phyloP scores from a whole-genome alignment of 257 asterid species.

The Nicotiana tabacum region DNA sequence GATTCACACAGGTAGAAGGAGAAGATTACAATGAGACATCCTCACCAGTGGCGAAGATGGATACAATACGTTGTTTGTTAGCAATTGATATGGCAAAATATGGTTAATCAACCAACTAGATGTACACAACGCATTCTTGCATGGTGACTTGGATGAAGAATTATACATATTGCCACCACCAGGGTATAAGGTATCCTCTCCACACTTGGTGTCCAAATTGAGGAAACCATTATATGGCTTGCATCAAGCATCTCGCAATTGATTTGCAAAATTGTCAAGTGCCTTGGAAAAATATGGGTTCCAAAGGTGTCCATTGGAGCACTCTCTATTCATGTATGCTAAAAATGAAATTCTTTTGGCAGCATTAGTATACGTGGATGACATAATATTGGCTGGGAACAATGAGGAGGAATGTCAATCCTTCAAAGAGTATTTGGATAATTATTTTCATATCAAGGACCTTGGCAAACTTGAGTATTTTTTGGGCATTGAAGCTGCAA shows the following conservation, averaged over 20 bases:
- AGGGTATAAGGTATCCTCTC: not conserved
- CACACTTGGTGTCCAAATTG: not conserved
- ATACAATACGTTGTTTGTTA: too few species aligned
- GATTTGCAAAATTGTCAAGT: not conserved
- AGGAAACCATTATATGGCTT: not conserved
- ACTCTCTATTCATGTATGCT: not conserved
- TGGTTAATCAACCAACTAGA: not conserved
- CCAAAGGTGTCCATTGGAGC: not conserved
- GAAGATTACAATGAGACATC: too few species aligned
- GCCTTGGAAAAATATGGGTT: not conserved
- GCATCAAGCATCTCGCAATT: not conserved
- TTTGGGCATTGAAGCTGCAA: not conserved
- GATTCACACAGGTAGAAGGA: too few species aligned
- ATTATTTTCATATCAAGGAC: not conserved
- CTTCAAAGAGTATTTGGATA: not conserved
- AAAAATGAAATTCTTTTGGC: not conserved
- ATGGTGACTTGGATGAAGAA: not conserved
- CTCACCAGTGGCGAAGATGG: too few species aligned
- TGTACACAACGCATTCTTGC: not conserved
- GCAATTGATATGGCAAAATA: too few species aligned
- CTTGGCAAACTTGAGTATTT: not conserved
- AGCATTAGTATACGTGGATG: not conserved
- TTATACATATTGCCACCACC: not conserved
- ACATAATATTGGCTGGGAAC: not conserved
- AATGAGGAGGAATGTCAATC: not conserved